A percentile compares a stretch with the other conserved stretches of the same genome.
phyloP scores from a whole-genome alignment of 164 flowering plant genomes.

The Nelumbo lutea region DNA sequence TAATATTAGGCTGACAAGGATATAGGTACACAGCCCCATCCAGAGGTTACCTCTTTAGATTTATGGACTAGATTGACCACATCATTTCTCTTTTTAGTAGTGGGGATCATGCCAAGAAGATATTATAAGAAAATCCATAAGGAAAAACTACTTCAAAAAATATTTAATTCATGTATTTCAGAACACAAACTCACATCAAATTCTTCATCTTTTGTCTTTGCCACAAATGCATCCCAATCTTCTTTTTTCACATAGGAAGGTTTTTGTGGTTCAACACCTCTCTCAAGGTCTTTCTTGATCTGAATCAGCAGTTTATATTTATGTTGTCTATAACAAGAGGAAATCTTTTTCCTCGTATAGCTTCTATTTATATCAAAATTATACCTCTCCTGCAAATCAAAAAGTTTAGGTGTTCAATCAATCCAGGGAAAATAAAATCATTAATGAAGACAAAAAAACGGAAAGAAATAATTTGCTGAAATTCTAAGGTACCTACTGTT shows the following conservation, averaged over 20 bases:
- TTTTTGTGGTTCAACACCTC: constrained; percentile 25
- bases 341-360: constrained; percentile 27
- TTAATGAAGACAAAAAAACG: not conserved
- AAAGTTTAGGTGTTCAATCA: not conserved
- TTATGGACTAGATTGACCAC: too few relatives aligned
- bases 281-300: constrained; percentile 28
- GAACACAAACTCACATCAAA: constrained; percentile 21
- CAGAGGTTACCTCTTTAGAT: too few relatives aligned
- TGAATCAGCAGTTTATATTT: constrained; percentile 25
- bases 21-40: too few relatives aligned
- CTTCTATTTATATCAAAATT: constrained; percentile 23
- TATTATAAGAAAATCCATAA: too few relatives aligned
- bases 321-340: constrained; percentile 30
- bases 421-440: not conserved
- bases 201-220: constrained; percentile 28
- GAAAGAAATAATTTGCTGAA: not conserved
- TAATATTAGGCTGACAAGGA: too few relatives aligned
- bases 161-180: not conserved
- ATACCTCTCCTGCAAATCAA: constrained; percentile 20
- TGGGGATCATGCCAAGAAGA: too few relatives aligned
- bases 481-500: constrained; percentile 25
- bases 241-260: constrained; percentile 29
- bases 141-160: not conserved
- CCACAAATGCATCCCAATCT: constrained; percentile 32
- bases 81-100: too few relatives aligned